A percentile compares a stretch with the other conserved stretches of the same genome.
These are phyloP conservation scores for Pichia sp. DNA, from an alignment of 1,139 yeast genomes.

Conservation along the genomic window DNA sequence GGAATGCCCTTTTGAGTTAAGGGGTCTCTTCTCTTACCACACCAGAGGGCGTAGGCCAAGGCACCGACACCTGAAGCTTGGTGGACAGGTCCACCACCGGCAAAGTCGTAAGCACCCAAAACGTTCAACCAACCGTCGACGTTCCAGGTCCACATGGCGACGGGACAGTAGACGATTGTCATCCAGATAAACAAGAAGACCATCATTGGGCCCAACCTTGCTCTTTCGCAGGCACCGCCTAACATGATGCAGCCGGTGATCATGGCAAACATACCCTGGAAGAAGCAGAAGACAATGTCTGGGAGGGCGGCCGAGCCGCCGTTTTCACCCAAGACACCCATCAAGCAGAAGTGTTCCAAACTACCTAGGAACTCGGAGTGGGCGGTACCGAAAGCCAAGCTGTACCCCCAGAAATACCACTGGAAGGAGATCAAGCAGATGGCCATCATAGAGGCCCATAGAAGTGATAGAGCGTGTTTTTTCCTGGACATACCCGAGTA, in stretches of 20 bases:
- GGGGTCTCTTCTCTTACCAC: slow-evolving; percentile 91
- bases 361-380: slow-evolving; percentile 69
- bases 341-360: slow-evolving; percentile 73
- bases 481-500: slow-evolving; percentile 91
- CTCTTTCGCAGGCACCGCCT: slow-evolving; percentile 97
- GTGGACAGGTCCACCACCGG: slow-evolving; percentile 99
- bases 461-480: slow-evolving; percentile 82
- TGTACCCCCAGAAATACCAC: slow-evolving; percentile 98
- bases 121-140: slow-evolving; percentile 79
- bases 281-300: slow-evolving; percentile 80
- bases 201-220: slow-evolving; percentile 96
- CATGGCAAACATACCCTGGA: slow-evolving; percentile 95
- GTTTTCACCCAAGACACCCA: slow-evolving; percentile 78
- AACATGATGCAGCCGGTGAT: slow-evolving; percentile 89
- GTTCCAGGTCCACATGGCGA: slow-evolving; percentile 98
- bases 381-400: slow-evolving; percentile 72
- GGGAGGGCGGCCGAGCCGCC: slow-evolving; percentile 64
- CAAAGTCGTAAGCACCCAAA: slow-evolving; percentile 87
- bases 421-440: slow-evolving; percentile 78
- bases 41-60: slow-evolving; percentile 80
- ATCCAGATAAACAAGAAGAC: slow-evolving; percentile 88
- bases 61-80: slow-evolving; percentile 94
- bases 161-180: slow-evolving; percentile 93
- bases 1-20: slow-evolving; percentile 67
- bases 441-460: slow-evolving; percentile 95